Base-by-base conservation (phyloP, 345 rosid genomes). In the Citrus reticulata region DNA sequence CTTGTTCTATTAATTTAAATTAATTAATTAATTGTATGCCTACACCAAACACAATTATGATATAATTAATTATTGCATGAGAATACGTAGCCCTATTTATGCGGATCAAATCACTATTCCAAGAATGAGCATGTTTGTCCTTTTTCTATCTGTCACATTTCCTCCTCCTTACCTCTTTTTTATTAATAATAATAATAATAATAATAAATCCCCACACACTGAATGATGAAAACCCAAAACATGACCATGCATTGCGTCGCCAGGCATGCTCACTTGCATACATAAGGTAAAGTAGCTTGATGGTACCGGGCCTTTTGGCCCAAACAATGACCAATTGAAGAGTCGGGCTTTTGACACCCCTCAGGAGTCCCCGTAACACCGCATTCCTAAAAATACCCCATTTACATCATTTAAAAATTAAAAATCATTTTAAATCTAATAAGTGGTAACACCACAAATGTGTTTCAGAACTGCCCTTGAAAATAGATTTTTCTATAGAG, bases 61-160 rank as follows among this genome's bases (percentile, higher is more conserved):
- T 58, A 58, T 64, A 71, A 35, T 59, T 14, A 57, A 51, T 59
- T 61, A 60, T 8, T 78, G 68, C 76, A 81, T 61, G 80, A 78
- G 72, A 81, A 78, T 30, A 67, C 72, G 80, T 59, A 74, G 20
- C 81, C 86, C 82, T 77, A 63, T 64, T 39, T 58, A 77, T 74
- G 81, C 79, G 76, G 85, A 83, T 83, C 81, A 39, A 71, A 57
- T 72, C 83, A 71, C 66, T 68, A 74, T 83, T 86, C 83, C 83
- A 77, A 74, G 85, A 79, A 86, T 81, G 88, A 83, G 88, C 77
- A 83, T 86, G 83, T 83, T 83, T 86, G 86, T 86, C 82, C 32
- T 81, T 55, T 74, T 63, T 22, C 73, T 27, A n/a, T 58, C 70
- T 42, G 42, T 68, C 78, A 11, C 63, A 60, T 57, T 46, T 39